Conservation (phyloP, 495 filamentous ascomycete genomes). For the Neurospora discreta region DNA sequence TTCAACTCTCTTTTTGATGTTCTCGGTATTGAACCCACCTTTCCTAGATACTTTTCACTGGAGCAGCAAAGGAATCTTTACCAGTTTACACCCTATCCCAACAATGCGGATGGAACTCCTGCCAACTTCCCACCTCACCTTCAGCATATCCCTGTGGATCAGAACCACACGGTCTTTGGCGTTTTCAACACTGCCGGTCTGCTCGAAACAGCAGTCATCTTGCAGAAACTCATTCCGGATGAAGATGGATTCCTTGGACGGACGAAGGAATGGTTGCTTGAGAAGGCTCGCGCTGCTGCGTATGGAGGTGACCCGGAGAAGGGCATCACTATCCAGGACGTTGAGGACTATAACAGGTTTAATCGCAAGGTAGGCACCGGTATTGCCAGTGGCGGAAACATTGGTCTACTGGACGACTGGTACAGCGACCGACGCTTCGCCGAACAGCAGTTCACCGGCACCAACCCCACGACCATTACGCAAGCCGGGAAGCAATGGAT, state of each 20-base stretch:
- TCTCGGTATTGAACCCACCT: slow-evolving; percentile 21
- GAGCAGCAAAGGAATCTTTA: slow-evolving; percentile 23
- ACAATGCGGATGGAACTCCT: slow-evolving; percentile 13
- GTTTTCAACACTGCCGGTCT: slow-evolving; percentile 26
- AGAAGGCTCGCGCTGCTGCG: slow-evolving; percentile 11
- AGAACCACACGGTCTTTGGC: slow-evolving; percentile 10
- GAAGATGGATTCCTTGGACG: slow-evolving; percentile 20
- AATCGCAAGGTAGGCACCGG: slow-evolving; percentile 28
- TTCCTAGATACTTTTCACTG: slow-evolving; percentile 20
- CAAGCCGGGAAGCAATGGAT: slow-evolving; percentile 22
- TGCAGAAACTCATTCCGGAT: slow-evolving; percentile 24
- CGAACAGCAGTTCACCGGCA: slow-evolving; percentile 39
- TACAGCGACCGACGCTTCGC: slow-evolving; percentile 38
- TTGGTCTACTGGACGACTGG: slow-evolving; percentile 36
- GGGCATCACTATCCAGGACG: slow-evolving; percentile 28
- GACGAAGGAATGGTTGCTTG: slow-evolving; percentile 20
- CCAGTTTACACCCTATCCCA: slow-evolving; percentile 18
- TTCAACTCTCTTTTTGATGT: slow-evolving; percentile 28
- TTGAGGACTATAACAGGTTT: slow-evolving; percentile 27
- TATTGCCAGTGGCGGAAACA: slow-evolving; percentile 28
- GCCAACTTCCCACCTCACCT: slow-evolving; percentile 28
- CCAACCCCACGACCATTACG: slow-evolving; percentile 37
- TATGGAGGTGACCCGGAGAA: slow-evolving; percentile 22
- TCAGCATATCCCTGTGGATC: slow-evolving; percentile 16
- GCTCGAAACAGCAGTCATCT: slow-evolving; percentile 20